Evolutionary conservation across 2,329 filamentous ascomycete genomes (phyloP).

Genomic region (Neopestalotiopsis clavispora): DNA sequence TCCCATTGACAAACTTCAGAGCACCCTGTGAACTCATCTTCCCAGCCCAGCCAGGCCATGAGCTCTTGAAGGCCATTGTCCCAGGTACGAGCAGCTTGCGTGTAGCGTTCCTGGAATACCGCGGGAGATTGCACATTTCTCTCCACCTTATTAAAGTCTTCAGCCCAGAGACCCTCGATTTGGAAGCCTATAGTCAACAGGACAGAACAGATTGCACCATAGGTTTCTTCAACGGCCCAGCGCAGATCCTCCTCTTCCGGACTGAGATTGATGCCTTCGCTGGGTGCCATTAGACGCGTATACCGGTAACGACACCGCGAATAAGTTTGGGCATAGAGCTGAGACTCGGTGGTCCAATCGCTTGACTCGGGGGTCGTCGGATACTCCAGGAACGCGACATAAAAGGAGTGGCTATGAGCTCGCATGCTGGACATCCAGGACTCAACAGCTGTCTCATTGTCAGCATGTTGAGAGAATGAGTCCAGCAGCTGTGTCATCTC

Average conservation of each 20-base stretch:
- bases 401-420: constrained; percentile 45
- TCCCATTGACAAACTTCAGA: constrained; percentile 44
- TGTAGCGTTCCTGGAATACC: not conserved
- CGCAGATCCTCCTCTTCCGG: constrained; percentile 43
- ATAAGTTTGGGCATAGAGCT: constrained; percentile 41
- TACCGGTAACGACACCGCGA: constrained; percentile 47
- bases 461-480: constrained; percentile 20
- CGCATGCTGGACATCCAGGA: constrained; percentile 39
- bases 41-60: constrained; percentile 56
- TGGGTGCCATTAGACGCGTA: constrained; percentile 39
- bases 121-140: constrained; percentile 28
- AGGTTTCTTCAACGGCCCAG: constrained; percentile 45
- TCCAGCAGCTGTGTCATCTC: constrained; percentile 36
- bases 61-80: constrained; percentile 44
- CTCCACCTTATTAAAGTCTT: constrained; percentile 18
- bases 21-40: constrained; percentile 49
- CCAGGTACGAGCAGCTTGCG: constrained; percentile 29
- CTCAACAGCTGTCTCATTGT: constrained; percentile 31
- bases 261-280: constrained; percentile 30
- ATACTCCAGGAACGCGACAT: constrained; percentile 51
- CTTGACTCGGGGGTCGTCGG: constrained; percentile 30
- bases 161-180: constrained; percentile 43
- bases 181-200: constrained; percentile 47
- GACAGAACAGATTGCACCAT: constrained; percentile 44
- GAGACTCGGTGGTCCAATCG: constrained; percentile 38